Base-by-base conservation (phyloP, 2,329 filamentous ascomycete species). In the Mollisia scopiformis region DNA sequence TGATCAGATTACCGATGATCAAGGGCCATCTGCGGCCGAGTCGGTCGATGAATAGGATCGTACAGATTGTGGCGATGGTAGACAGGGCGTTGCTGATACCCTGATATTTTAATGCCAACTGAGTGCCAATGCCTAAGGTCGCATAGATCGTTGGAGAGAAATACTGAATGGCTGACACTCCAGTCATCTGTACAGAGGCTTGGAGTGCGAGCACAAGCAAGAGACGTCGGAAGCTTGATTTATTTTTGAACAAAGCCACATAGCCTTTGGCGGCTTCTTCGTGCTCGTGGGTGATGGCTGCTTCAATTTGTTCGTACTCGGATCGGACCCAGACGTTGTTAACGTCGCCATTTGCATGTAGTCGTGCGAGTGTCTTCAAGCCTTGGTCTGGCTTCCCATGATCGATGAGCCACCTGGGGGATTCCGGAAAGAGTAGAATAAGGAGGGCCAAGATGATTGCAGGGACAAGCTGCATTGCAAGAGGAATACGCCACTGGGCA, bases 181-280 rank as follows among this genome's bases (percentile, higher is more conserved):
- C 90, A 0, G 90, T 93, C 88, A 93, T 91, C 73, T 93, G 90
- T 2, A 88, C 80, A 0, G 84, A 86, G 0, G 87, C 89, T 72
- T 93, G 90, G 1, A 92, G 77, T 1, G 89, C 81, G 67, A 83
- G 85, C 33, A 87, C 88, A 10, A 93, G 79, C 72, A 92, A 87
- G 6, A 93, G 79, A 16, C 90, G 84, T 30, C 90, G 87, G 79
- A 92, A 90, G 35, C 83, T 87, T 1, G 88, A 86, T 69, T 78
- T 81, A 68, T 84, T 83, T 11, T 72, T 85, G 75, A 92, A 90
- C 0, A 93, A 80, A 69, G 93, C 90, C 6, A 73, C 64, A 74
- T 91, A 91, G 2, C 85, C 89, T 75, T 90, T 89, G 6, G 89
- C 89, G 64, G 86, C 84, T 62, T 89, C 76, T 67, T 90, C 85